Evolutionary conservation across 1,284 basidiomycete genomes (phyloP), one percentile per base, ranked within the genome.

Genomic region (Austroboletus olivaceoglutinosus): DNA sequence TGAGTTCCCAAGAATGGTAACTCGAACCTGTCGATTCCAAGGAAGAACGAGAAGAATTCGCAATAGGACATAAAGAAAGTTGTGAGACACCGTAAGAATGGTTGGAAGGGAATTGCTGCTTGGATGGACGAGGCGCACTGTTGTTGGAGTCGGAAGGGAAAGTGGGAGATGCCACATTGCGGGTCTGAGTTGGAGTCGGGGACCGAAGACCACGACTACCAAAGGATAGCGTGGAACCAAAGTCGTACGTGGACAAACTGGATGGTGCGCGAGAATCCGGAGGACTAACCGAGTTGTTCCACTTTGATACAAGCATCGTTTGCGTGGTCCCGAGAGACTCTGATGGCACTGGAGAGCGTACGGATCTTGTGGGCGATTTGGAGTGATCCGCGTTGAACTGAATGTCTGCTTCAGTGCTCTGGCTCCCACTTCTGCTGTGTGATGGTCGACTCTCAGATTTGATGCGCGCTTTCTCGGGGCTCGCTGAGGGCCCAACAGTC

Each of bases 21-120:
- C 89, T 91, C 3, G 89, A 91, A 12, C 89, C 88, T 30, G 75
- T 77, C 13, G 87, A 90, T 53, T 83, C 86, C 22, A 91, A 69
- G 7, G 89, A 91, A 11, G 86, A 86, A 25, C 83, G 78, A 27
- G 89, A 91, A 12, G 86, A 86, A 56, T 84, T 89, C 21, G 76
- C 78, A 23, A 86, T 70, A 4, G 86, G 83, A 34, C 83, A 82
- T 48, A 90, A 78, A 16, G 83, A 72, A 42, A 85, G 76, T 50
- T 83, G 76, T 18, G 78, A 76, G 15, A 76, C 66, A 31, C 72
- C 74, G 18, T 81, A 71, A 48, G 77, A 73, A 68, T 82, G 76
- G 45, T 77, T 76, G 44, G 78, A 77, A 37, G 73, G 70, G 36
- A 70, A 59, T 53, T 78, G 77, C 65, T 81, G 82, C 55, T 75